phyloP scores from a whole-genome alignment of 805 yeast genomes.

The Candida chauliodis region DNA sequence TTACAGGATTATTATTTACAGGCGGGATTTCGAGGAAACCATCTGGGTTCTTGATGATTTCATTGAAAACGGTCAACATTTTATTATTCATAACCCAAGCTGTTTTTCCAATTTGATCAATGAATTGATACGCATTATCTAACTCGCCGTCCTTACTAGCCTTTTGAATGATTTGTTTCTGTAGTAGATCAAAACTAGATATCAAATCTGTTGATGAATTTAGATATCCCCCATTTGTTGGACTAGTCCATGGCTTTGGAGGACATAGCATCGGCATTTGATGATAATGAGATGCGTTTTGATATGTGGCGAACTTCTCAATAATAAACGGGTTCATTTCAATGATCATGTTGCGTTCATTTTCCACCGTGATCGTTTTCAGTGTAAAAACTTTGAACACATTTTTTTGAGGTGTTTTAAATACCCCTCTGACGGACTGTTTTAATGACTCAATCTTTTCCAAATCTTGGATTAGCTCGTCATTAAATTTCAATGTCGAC shows the following conservation, averaged over 20 bases:
- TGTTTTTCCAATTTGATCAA: conserved; percentile 25
- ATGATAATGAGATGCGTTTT: conserved; percentile 4
- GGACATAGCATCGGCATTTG: conserved; percentile 38
- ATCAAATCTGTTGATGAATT: conserved; percentile 23
- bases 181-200: conserved; percentile 12
- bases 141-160: conserved; percentile 33
- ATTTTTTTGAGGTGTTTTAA: neutral
- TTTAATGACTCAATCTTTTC: neutral
- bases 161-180: conserved; percentile 18
- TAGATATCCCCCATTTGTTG: conserved; percentile 34
- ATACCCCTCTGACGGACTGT: neutral
- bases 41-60: conserved; percentile 14
- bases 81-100: conserved; percentile 36
- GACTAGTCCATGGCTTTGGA: conserved; percentile 34
- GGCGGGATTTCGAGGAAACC: conserved; percentile 29
- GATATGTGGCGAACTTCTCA: neutral
- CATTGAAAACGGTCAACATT: conserved; percentile 20
- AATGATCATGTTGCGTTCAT: conserved; percentile 9
- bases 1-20: neutral
- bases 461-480: neutral
- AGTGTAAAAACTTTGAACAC: neutral
- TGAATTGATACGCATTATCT: conserved; percentile 22
- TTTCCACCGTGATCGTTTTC: neutral
- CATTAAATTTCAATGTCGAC: conserved; percentile 5
- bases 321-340: conserved; percentile 21